These are phyloP conservation scores for Rhynchospora pubera DNA, from an alignment of 176 grass and related monocot species.

Conservation along the genomic window DNA sequence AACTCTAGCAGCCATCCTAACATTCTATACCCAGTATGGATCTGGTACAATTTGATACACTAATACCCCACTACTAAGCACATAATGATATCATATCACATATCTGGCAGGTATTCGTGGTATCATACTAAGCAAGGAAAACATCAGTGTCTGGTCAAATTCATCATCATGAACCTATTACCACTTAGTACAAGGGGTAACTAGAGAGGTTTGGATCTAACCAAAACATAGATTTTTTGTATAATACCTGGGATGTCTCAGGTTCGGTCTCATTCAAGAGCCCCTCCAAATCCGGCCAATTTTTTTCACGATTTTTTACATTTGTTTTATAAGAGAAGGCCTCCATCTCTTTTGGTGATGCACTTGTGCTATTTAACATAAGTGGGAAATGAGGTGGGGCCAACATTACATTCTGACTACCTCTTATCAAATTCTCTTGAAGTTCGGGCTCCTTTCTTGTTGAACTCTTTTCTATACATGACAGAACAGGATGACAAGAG, in stretches of 20 bases:
- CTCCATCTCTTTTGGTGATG: background rate
- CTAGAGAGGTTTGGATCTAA: background rate
- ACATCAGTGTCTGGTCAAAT: background rate
- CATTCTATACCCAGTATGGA: background rate
- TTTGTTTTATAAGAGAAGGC: background rate
- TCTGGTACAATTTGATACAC: background rate
- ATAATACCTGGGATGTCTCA: background rate
- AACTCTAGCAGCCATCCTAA: no score
- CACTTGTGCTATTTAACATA: background rate
- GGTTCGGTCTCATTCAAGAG: background rate
- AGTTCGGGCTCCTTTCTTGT: background rate
- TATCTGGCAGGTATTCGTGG: background rate
- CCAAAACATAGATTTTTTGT: background rate
- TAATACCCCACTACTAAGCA: background rate
- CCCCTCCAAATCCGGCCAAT: background rate
- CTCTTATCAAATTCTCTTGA: slow-evolving; percentile 10
- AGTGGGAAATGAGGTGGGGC: slow-evolving; percentile 2
- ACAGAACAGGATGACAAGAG: slow-evolving; percentile 6
- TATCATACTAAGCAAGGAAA: background rate
- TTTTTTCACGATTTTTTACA: background rate
- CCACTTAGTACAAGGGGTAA: background rate
- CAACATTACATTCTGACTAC: slow-evolving; percentile 2
- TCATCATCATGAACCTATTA: background rate
- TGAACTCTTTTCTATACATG: slow-evolving; percentile 2
- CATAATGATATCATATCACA: background rate